Conservation (phyloP, 768 basidiomycete species). For the Lactifluus rugatus region DNA sequence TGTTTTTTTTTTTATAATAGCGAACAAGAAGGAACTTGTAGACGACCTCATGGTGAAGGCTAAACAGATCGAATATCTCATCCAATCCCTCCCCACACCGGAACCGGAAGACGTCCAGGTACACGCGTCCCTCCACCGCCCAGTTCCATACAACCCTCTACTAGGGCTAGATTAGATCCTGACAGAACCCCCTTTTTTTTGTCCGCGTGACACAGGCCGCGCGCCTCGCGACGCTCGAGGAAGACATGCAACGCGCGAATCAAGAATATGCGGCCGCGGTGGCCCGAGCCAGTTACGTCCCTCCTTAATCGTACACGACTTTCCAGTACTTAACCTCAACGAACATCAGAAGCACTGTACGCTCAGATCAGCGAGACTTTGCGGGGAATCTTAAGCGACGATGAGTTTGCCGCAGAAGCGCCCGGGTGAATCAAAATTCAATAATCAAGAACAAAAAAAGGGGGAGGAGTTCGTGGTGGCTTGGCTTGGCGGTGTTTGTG, state of each 20-base stretch:
- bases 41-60: slow-evolving; percentile 76
- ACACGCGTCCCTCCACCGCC: slow-evolving; percentile 7
- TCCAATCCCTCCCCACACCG: slow-evolving; percentile 67
- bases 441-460: background rate
- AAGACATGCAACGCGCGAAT: slow-evolving; percentile 63
- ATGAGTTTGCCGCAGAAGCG: slow-evolving; percentile 31
- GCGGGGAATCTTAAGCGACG: slow-evolving; percentile 45
- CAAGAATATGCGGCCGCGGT: slow-evolving; percentile 67
- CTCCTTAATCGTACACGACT: background rate
- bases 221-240: slow-evolving; percentile 57
- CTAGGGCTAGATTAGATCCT: background rate
- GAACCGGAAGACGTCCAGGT: slow-evolving; percentile 75
- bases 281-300: slow-evolving; percentile 52
- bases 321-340: background rate
- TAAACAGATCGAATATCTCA: slow-evolving; percentile 81
- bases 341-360: slow-evolving; percentile 44
- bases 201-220: slow-evolving; percentile 37
- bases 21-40: slow-evolving; percentile 77
- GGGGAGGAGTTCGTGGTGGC: background rate
- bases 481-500: background rate
- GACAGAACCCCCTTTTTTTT: background rate
- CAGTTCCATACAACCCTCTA: background rate
- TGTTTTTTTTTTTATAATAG: slow-evolving; percentile 35
- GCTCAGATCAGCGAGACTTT: slow-evolving; percentile 50
- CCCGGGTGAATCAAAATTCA: slow-evolving; percentile 6